Percentiles rank a stretch among this genome's conserved stretches.
These are phyloP conservation scores for Ustilago hordei DNA, from an alignment of 1,284 basidiomycete genomes.

Conservation along the genomic window DNA sequence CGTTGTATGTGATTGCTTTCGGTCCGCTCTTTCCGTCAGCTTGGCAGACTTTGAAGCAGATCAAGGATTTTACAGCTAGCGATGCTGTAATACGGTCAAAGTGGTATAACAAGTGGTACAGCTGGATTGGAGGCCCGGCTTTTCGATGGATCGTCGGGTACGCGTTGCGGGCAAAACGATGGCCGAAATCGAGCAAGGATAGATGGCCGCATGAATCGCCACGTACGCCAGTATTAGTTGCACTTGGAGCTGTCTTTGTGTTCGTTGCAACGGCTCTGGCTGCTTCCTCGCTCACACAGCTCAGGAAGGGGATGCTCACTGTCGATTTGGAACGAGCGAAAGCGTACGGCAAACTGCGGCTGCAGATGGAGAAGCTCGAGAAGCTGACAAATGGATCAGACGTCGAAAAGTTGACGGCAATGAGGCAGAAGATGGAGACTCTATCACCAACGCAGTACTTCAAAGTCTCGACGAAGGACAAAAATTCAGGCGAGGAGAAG, in stretches of 20 bases:
- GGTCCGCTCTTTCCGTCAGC: slow-evolving; percentile 28
- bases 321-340: slow-evolving; percentile 37
- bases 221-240: slow-evolving; percentile 12
- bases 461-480: slow-evolving; percentile 11
- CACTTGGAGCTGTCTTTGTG: slow-evolving; percentile 17
- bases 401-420: background rate
- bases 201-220: slow-evolving; percentile 14
- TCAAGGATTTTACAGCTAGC: slow-evolving; percentile 6
- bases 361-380: slow-evolving; percentile 2
- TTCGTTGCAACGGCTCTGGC: slow-evolving; percentile 27
- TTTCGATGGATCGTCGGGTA: slow-evolving; percentile 38
- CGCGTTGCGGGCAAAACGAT: slow-evolving; percentile 1
- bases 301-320: slow-evolving; percentile 20
- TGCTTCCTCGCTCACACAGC: slow-evolving; percentile 11
- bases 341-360: slow-evolving; percentile 10
- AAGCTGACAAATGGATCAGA: background rate
- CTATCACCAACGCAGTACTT: slow-evolving; percentile 25
- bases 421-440: slow-evolving; percentile 14
- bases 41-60: slow-evolving; percentile 2
- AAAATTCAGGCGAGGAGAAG: background rate
- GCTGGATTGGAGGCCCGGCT: slow-evolving; percentile 43
- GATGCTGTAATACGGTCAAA: background rate
- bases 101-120: slow-evolving; percentile 38
- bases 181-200: background rate
- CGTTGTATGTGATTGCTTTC: slow-evolving; percentile 15